Base-by-base conservation (phyloP, 305 asterid species). In the Andrographis paniculata region DNA sequence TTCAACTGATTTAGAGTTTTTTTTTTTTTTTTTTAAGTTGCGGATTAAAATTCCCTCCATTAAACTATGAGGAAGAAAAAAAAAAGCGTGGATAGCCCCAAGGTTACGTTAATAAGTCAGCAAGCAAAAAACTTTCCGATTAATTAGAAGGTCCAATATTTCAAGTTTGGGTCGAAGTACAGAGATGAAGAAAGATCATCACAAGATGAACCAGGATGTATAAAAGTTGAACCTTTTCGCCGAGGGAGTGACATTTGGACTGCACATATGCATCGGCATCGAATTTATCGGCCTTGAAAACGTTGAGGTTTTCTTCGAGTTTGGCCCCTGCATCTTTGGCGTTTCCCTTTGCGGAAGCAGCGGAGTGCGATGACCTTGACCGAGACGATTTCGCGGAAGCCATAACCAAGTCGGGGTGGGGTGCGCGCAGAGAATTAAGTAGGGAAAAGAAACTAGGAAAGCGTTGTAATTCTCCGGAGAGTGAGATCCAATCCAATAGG, bases 251-350 rank as follows among this genome's bases (percentile, higher is more conserved):
- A 68, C 96, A 91, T 73, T 91, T 91, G 74, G 96, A 83, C 60
- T 84, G 84, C 59, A 91, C 79, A 66, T 44, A 91, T 42, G 65
- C 60, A 74, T 91, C 99, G 61, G 96, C 95, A 59, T 91, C 94
- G 72, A 80, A 91, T 58, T 51, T 68, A 70, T 86, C 95, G 67
- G 99, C 70, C 70, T 87, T 86, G 81, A 91, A 91, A 60, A 79
- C 80, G 66, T 75, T 78, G 65, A 91, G 95, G 77, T 86, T 83
- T 22, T 91, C 95, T 73, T 91, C 96, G 47, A 86, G 73, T 66
- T 83, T 91, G 48, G 68, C 63, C 36, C 80, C 93, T 38, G 55
- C 78, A 35, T 78, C 97, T 62, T 73, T 79, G 70, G 12, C 68
- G 61, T 44, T 65, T n/a, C 65, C 79, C 65, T 74, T 77, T 1